These are phyloP conservation scores for Kodamaea neixiangensis DNA, from an alignment of 805 yeast species.

Conservation along the genomic window DNA sequence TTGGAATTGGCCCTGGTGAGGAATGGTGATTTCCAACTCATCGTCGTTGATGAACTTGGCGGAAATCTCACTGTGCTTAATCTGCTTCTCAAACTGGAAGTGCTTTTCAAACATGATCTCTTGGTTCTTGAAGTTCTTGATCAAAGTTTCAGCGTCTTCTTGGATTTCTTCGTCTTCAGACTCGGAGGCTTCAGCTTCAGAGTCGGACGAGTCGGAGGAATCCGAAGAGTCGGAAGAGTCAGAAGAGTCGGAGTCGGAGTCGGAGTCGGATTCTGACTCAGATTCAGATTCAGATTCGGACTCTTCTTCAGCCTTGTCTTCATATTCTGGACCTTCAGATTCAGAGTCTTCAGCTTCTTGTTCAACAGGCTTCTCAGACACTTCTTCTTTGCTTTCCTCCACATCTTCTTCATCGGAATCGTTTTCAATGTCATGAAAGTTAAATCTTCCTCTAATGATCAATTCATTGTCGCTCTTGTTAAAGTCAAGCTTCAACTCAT, in stretches of 20 bases:
- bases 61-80: slow-evolving; percentile 38
- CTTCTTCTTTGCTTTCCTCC: slow-evolving; percentile 15
- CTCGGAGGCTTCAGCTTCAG: slow-evolving; percentile 17
- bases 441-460: slow-evolving; percentile 40
- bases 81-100: slow-evolving; percentile 41
- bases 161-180: slow-evolving; percentile 37
- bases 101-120: slow-evolving; percentile 46
- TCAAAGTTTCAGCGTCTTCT: slow-evolving; percentile 41
- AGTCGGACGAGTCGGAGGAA: slow-evolving; percentile 17
- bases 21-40: slow-evolving; percentile 45
- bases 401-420: slow-evolving; percentile 26
- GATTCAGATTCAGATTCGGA: slow-evolving; percentile 17
- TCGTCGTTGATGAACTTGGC: slow-evolving; percentile 40
- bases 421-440: slow-evolving; percentile 25
- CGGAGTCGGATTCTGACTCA: slow-evolving; percentile 18
- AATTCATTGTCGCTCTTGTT: slow-evolving; percentile 43
- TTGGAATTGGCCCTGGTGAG: slow-evolving; percentile 26
- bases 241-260: slow-evolving; percentile 20
- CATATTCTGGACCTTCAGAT: slow-evolving; percentile 10
- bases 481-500: slow-evolving; percentile 42
- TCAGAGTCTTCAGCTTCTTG: slow-evolving; percentile 18
- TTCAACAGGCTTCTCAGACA: slow-evolving; percentile 11
- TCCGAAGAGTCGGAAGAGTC: slow-evolving; percentile 15
- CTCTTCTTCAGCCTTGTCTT: not conserved
- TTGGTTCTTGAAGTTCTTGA: slow-evolving; percentile 39